Conservation (phyloP, 371 early-diverging fungal genomes). For the Vairimorpha ceranae region DNA sequence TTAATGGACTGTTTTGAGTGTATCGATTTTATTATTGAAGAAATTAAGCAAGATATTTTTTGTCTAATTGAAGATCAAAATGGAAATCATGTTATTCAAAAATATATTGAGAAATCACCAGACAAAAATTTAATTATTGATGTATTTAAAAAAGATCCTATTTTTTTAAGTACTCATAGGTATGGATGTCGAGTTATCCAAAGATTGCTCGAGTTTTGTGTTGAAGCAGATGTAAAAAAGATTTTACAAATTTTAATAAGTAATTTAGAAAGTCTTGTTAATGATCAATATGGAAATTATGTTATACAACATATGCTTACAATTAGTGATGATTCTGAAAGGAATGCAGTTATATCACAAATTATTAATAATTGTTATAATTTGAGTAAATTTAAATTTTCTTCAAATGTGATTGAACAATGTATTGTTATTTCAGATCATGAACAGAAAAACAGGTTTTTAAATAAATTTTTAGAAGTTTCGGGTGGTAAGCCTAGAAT, state of each 20-base stretch:
- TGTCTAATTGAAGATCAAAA: slow-evolving; percentile 98
- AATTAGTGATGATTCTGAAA: slow-evolving; percentile 67
- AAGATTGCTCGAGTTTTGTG: slow-evolving; percentile 85
- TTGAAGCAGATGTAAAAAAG: slow-evolving; percentile 20
- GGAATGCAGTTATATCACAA: slow-evolving; percentile 73
- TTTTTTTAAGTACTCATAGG: slow-evolving; percentile 86
- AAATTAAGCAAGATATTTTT: slow-evolving; percentile 81
- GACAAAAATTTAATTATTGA: slow-evolving; percentile 62
- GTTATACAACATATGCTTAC: slow-evolving; percentile 97
- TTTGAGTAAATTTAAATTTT: slow-evolving; percentile 84
- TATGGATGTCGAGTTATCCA: slow-evolving; percentile 99
- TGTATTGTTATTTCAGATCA: slow-evolving; percentile 45
- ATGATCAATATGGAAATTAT: slow-evolving; percentile 99
- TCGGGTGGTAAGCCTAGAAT: slow-evolving; percentile 69
- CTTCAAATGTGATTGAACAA: slow-evolving; percentile 87
- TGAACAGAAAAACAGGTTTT: slow-evolving; percentile 32
- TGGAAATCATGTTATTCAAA: slow-evolving; percentile 99
- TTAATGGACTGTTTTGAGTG: slow-evolving; percentile 90
- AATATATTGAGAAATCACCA: slow-evolving; percentile 75
- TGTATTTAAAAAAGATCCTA: slow-evolving; percentile 87
- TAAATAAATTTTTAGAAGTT: slow-evolving; percentile 37
- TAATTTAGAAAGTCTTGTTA: slow-evolving; percentile 77
- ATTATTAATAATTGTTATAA: slow-evolving; percentile 64
- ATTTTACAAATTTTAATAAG: slow-evolving; percentile 63
- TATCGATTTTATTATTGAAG: slow-evolving; percentile 68